Evolutionary conservation across 257 asterid genomes (phyloP), one percentile per base, ranked within the genome.

Genomic region (Linderniella brevidens): DNA sequence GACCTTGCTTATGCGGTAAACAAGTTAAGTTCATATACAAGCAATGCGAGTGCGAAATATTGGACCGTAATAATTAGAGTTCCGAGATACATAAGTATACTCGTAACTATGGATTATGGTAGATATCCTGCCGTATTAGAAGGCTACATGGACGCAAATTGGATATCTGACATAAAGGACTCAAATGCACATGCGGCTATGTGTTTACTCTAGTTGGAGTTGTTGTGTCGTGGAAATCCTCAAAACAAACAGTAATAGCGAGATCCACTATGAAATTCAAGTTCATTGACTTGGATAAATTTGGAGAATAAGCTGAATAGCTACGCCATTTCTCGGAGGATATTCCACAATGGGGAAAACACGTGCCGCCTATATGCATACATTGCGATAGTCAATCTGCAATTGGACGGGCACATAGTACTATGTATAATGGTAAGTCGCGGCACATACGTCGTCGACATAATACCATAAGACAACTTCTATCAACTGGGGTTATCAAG

Each of bases 331-430:
- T 47, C 13, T 19, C 19, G 10, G 52, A 47, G 16, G 52, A 47
- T 47, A 19, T 47, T 47, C 37, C 37, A 19, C 8, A 11, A 11
- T 47, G 4, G 52, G 12, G 1, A 11, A 19, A 47, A 20, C 37
- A 35, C 10, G 17, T 19, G 15, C 37, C 38, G 3, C 5, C 37
- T 18, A 47, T 47, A 18, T 20, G 15, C 9, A 19, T 47, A 19
- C 38, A 47, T 25, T 47, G 37, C 16, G 38, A 47, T 19, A 47
- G 52, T 11, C 37, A 19, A 12, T 47, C 6, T 9, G 17, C 48
- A 13, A 44, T 44, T 44, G 45, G 48, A 44, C 20, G 37, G 13
- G 37, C 52, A 47, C 13, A 47, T 10, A 47, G 37, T 20, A 47
- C 10, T 3, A 11, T 47, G 52, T 20, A 47, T 13, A 44, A n/a